A percentile compares a stretch with the other conserved stretches of the same genome.
These are phyloP conservation scores for Hypholoma sublateritium DNA, from an alignment of 768 basidiomycete species.

Conservation along the genomic window DNA sequence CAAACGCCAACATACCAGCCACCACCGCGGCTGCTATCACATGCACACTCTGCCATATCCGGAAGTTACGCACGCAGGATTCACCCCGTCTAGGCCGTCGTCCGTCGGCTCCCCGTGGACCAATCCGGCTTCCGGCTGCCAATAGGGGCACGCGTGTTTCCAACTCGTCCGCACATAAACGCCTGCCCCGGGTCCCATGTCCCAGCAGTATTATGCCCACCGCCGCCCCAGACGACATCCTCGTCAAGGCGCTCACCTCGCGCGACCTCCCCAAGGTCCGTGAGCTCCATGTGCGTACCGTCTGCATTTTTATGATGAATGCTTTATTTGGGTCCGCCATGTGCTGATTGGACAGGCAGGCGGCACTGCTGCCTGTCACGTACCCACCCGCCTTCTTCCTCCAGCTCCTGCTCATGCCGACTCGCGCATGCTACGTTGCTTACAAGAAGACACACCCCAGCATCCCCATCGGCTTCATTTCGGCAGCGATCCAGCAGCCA, in stretches of 20 bases:
- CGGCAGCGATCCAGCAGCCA: slow-evolving; percentile 35
- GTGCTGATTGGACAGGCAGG: slow-evolving; percentile 19
- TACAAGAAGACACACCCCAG: slow-evolving; percentile 24
- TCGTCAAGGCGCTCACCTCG: slow-evolving; percentile 33
- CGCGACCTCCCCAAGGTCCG: slow-evolving; percentile 33
- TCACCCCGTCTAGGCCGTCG: slow-evolving; percentile 1
- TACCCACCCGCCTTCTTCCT: slow-evolving; percentile 46
- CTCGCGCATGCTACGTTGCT: slow-evolving; percentile 42
- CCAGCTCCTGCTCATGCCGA: slow-evolving; percentile 43
- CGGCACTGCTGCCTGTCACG: slow-evolving; percentile 35
- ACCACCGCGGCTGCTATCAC: slow-evolving; percentile 12
- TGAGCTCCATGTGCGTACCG: slow-evolving; percentile 43
- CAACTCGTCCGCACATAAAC: slow-evolving; percentile 2
- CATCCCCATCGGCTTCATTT: slow-evolving; percentile 42
- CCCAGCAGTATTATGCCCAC: slow-evolving; percentile 8
- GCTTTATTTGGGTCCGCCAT: slow-evolving; percentile 7
- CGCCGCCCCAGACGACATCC: slow-evolving; percentile 18
- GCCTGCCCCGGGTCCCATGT: not conserved
- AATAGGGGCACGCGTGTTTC: slow-evolving; percentile 7
- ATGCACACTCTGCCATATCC: slow-evolving; percentile 9
- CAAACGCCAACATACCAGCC: not conserved
- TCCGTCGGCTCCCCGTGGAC: slow-evolving; percentile 18
- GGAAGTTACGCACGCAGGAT: slow-evolving; percentile 1
- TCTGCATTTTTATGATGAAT: not conserved
- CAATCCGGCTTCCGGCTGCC: slow-evolving; percentile 11